These are phyloP conservation scores for Solanum hybrid DNA, from an alignment of 305 asterid genomes.

Conservation along the genomic window DNA sequence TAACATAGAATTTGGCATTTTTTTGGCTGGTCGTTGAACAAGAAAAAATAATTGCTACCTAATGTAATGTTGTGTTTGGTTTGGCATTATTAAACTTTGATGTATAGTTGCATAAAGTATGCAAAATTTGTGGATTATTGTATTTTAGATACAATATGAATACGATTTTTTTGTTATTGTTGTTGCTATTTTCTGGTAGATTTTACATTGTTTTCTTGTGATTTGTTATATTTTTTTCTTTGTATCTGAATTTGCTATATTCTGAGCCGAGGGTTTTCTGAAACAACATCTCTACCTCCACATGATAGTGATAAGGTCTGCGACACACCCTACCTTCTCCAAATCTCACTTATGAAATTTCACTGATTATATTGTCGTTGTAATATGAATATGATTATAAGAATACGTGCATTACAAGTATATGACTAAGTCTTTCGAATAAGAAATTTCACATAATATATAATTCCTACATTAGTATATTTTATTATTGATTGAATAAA, in stretches of 20 bases:
- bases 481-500: background rate
- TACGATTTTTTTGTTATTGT: background rate
- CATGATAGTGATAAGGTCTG: no score
- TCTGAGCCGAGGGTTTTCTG: no score
- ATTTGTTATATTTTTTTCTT: no score
- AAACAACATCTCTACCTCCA: no score
- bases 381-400: background rate
- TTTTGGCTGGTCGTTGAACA: background rate
- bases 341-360: background rate
- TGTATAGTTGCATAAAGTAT: background rate
- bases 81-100: background rate
- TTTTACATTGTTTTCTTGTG: background rate
- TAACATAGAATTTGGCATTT: background rate
- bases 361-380: no score
- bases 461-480: background rate
- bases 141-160: background rate
- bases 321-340: fast-evolving
- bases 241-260: no score
- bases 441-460: background rate
- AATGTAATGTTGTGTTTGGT: background rate
- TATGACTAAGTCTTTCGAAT: background rate
- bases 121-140: background rate
- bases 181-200: background rate
- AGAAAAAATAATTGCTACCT: background rate
- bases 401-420: background rate